Percentiles rank a stretch among this genome's conserved stretches.
Evolutionary conservation across 1,139 yeast species (phyloP).

Genomic region (Pichia kudriavzevii): DNA sequence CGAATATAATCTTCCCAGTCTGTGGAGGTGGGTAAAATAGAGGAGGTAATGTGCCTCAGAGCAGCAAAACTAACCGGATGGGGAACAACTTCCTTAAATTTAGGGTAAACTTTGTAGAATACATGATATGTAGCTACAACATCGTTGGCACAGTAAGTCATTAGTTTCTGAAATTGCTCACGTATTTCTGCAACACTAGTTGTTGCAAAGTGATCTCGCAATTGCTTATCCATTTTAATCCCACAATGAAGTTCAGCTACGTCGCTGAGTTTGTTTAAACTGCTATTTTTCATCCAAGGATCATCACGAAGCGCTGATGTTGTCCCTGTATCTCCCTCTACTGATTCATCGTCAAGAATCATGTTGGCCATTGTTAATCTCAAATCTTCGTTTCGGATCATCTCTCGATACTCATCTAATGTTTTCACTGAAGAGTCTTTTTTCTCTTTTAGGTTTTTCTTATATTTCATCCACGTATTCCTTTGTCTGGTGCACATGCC

Average conservation of each 20-base stretch:
- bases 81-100: slow-evolving; percentile 61
- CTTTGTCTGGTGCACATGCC: slow-evolving; percentile 94
- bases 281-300: slow-evolving; percentile 76
- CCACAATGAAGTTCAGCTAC: slow-evolving; percentile 80
- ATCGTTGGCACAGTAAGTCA: slow-evolving; percentile 81
- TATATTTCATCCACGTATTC: slow-evolving; percentile 65
- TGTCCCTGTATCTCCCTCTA: slow-evolving; percentile 15
- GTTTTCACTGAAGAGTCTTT: slow-evolving; percentile 16
- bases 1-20: slow-evolving; percentile 68
- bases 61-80: slow-evolving; percentile 97
- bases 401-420: slow-evolving; percentile 19
- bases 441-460: slow-evolving; percentile 29
- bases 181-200: slow-evolving; percentile 47
- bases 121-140: slow-evolving; percentile 71
- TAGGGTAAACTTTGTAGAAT: slow-evolving; percentile 61
- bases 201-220: slow-evolving; percentile 57
- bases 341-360: slow-evolving; percentile 21
- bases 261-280: slow-evolving; percentile 74
- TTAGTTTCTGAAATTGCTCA: slow-evolving; percentile 51
- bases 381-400: slow-evolving; percentile 19
- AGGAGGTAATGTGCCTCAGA: slow-evolving; percentile 63
- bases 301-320: slow-evolving; percentile 29
- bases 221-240: slow-evolving; percentile 55
- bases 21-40: slow-evolving; percentile 70
- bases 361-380: slow-evolving; percentile 14